phyloP scores from a whole-genome alignment of 192 early-diverging fungal species.

The Chytriomyces sp. region DNA sequence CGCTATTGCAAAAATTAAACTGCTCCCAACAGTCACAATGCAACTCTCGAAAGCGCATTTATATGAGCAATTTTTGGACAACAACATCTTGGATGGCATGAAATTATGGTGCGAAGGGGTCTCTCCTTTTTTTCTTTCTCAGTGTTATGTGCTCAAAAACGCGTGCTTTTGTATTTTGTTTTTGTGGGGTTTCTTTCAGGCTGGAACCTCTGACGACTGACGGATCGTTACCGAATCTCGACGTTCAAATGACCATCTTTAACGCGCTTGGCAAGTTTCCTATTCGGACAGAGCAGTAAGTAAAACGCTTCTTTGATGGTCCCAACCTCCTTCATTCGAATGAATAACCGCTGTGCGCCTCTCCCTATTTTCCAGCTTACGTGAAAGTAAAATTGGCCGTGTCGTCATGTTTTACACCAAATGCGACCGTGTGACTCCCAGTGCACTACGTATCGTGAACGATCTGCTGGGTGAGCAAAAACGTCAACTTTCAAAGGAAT shows the following conservation, averaged over 20 bases:
- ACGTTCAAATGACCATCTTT: conserved; percentile 84
- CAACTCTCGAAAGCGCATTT: conserved; percentile 58
- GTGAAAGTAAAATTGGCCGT: conserved; percentile 81
- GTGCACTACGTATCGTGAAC: conserved; percentile 73
- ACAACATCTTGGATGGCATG: conserved; percentile 82
- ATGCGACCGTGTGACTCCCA: conserved; percentile 74
- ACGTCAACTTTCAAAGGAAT: background rate
- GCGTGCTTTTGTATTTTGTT: background rate
- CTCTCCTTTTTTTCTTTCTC: background rate
- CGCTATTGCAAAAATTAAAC: conserved; percentile 71
- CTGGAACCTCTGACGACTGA: conserved; percentile 84
- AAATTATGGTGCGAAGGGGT: conserved; percentile 63
- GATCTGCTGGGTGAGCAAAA: conserved; percentile 58
- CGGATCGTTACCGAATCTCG: conserved; percentile 84
- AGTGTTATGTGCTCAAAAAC: background rate
- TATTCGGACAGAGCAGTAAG: conserved; percentile 20
- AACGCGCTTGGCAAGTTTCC: conserved; percentile 68
- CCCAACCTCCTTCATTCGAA: background rate
- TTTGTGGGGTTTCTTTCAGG: conserved; percentile 40
- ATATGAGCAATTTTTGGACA: conserved; percentile 80
- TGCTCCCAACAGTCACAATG: conserved; percentile 60
- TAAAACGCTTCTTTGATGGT: background rate
- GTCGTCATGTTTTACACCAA: conserved; percentile 90
- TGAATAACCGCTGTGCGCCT: conserved; percentile 42
- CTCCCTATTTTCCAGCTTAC: conserved; percentile 75